phyloP scores from a whole-genome alignment of 305 asterid genomes.

The Fraxinus paxiana region DNA sequence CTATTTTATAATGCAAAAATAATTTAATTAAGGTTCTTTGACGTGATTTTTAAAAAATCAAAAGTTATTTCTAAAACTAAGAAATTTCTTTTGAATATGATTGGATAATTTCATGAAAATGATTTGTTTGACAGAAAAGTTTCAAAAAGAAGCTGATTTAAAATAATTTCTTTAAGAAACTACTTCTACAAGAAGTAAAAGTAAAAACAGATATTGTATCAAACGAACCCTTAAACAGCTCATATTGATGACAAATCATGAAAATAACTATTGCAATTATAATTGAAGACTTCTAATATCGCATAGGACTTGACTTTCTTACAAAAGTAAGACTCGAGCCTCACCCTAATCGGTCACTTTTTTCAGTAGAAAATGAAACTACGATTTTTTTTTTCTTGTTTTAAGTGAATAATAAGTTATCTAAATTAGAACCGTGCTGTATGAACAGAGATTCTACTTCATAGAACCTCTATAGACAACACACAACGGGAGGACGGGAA shows the following conservation, averaged over 20 bases:
- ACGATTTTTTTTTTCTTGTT: background rate
- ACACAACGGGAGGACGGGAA: too few relatives aligned
- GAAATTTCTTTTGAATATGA: too few relatives aligned
- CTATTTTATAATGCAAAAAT: too few relatives aligned
- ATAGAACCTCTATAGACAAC: too few relatives aligned
- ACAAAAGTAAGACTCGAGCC: background rate
- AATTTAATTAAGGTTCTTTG: too few relatives aligned
- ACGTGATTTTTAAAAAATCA: background rate
- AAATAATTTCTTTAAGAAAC: background rate
- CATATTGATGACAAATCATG: background rate
- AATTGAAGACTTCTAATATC: background rate
- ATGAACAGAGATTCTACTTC: too few relatives aligned
- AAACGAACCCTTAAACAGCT: background rate
- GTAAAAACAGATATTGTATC: background rate
- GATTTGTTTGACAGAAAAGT: background rate
- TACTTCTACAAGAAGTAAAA: background rate
- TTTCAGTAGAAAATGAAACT: background rate
- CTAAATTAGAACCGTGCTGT: too few relatives aligned
- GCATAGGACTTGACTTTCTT: background rate
- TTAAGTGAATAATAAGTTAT: background rate
- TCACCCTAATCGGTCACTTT: background rate
- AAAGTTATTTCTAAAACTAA: too few relatives aligned
- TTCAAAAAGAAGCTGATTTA: background rate
- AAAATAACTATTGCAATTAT: background rate
- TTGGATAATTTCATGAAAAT: background rate